These are phyloP conservation scores for Dendrocalamus sinicus DNA, from an alignment of 176 grass and related monocot genomes.

Conservation along the genomic window DNA sequence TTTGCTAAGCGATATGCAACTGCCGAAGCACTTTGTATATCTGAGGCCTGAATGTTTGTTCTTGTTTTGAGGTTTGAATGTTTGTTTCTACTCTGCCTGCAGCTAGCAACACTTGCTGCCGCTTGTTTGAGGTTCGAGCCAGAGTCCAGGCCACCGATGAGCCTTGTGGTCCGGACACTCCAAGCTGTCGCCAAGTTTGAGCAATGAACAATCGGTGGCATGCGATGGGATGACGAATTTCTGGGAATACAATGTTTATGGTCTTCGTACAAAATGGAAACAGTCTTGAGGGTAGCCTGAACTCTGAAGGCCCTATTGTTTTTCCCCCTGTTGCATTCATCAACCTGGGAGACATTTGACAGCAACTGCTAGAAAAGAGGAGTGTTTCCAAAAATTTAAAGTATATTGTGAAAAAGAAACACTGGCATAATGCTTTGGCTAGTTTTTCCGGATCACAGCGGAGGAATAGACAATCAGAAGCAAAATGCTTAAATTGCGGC, in stretches of 20 bases:
- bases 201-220: background rate
- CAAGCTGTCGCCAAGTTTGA: background rate
- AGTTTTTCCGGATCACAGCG: background rate
- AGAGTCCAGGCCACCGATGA: background rate
- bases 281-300: background rate
- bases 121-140: background rate
- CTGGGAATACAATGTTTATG: background rate
- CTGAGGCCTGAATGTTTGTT: background rate
- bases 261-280: background rate
- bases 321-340: background rate
- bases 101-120: background rate
- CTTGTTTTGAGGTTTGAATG: background rate
- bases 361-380: background rate
- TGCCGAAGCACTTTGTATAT: background rate
- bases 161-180: background rate
- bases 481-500: background rate
- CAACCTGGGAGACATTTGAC: background rate
- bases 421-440: background rate
- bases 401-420: background rate
- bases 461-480: background rate
- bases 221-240: background rate
- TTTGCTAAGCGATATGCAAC: background rate
- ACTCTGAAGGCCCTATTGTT: background rate
- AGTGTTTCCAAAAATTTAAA: background rate
- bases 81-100: background rate